Evolutionary conservation across 108 stramenopile species (phyloP).

Genomic region (Cyclotella sp.): DNA sequence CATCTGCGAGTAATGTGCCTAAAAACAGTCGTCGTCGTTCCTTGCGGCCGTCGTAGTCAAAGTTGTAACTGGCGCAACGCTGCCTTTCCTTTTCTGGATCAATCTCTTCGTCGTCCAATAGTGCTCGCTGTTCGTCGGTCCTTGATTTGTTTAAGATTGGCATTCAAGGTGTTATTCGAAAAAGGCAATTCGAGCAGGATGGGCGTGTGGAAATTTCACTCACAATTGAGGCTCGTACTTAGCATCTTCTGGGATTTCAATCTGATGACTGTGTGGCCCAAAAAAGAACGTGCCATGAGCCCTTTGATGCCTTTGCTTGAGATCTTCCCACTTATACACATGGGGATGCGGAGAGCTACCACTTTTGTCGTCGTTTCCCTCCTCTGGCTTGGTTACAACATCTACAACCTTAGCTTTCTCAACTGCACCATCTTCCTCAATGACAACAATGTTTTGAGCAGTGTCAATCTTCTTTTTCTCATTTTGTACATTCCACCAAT

Average conservation of each 20-base stretch:
- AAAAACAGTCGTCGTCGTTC: constrained; percentile 23
- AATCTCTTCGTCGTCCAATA: constrained; percentile 26
- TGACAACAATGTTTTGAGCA: neutral
- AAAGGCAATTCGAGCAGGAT: neutral
- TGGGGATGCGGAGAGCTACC: neutral
- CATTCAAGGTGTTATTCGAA: neutral
- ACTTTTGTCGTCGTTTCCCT: neutral
- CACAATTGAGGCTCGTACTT: constrained; percentile 8
- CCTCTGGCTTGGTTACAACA: neutral
- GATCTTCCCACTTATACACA: constrained; percentile 12
- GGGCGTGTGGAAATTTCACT: neutral
- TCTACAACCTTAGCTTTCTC: constrained; percentile 7
- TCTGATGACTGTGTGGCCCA: constrained; percentile 18
- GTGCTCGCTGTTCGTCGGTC: constrained; percentile 2
- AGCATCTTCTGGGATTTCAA: constrained; percentile 13
- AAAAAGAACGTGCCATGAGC: constrained; percentile 18
- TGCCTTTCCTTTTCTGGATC: constrained; percentile 13
- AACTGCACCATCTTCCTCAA: constrained; percentile 1
- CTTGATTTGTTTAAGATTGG: neutral
- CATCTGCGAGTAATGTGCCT: constrained; percentile 54
- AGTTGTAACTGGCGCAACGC: constrained; percentile 27
- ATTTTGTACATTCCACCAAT: constrained; percentile 11
- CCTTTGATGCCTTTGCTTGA: neutral
- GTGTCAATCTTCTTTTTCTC: neutral
- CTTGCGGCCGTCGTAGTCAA: constrained; percentile 1